These are phyloP conservation scores for Erodium texanum DNA, from an alignment of 441 rosid species.

Conservation along the genomic window DNA sequence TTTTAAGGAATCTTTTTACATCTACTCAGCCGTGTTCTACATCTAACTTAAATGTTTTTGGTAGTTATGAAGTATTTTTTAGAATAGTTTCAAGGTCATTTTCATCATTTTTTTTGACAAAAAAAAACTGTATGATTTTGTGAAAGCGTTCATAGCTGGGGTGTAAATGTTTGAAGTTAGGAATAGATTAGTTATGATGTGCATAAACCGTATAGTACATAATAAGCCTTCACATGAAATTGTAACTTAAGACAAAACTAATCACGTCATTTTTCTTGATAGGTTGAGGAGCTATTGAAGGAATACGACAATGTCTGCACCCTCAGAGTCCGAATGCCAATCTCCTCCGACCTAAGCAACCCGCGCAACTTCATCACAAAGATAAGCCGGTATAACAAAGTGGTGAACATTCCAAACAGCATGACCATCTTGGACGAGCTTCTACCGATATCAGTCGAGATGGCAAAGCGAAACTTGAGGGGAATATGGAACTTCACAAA, in stretches of 20 bases:
- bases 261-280: conserved; percentile 6
- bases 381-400: conserved; percentile 80
- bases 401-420: conserved; percentile 90
- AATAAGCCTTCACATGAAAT: too few species aligned
- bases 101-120: too few species aligned
- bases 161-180: too few species aligned
- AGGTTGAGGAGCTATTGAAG: conserved; percentile 84
- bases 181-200: too few species aligned
- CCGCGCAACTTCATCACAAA: conserved; percentile 90
- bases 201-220: too few species aligned
- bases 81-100: too few species aligned
- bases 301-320: conserved; percentile 91
- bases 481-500: conserved; percentile 96
- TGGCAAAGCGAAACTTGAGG: conserved; percentile 79
- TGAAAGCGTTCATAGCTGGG: too few species aligned
- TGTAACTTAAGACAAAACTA: background rate
- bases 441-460: conserved; percentile 75
- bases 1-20: too few species aligned
- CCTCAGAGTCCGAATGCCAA: conserved; percentile 84
- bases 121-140: too few species aligned
- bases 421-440: conserved; percentile 88
- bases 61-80: too few species aligned
- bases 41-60: too few species aligned
- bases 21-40: too few species aligned
- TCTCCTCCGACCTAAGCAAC: conserved; percentile 76